A percentile compares a stretch with the other conserved stretches of the same genome.
These are phyloP conservation scores for Tetrapisispora pingtungensis DNA, from an alignment of 805 yeast genomes.

Conservation along the genomic window DNA sequence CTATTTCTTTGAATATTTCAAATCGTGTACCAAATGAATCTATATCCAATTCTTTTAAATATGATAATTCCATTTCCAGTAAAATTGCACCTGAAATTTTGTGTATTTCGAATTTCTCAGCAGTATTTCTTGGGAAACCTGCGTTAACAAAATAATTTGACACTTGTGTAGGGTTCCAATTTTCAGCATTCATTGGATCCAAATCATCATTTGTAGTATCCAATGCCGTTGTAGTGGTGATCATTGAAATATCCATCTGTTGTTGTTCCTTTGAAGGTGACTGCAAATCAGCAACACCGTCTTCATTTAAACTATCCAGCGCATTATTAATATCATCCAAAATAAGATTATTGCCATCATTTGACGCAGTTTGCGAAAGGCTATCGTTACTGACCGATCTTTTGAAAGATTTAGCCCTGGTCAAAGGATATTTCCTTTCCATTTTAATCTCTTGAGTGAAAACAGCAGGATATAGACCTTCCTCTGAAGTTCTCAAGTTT, in stretches of 20 bases:
- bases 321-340: constrained; percentile 67
- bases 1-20: constrained; percentile 82
- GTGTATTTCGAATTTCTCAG: constrained; percentile 73
- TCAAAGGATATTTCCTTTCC: constrained; percentile 32
- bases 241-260: neutral
- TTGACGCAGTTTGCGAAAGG: neutral
- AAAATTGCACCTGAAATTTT: constrained; percentile 80
- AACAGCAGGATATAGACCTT: constrained; percentile 83
- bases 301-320: constrained; percentile 44
- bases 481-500: constrained; percentile 56
- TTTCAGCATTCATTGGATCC: neutral
- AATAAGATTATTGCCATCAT: neutral
- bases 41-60: constrained; percentile 85
- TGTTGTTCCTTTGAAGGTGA: too few relatives aligned
- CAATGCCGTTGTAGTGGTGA: neutral
- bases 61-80: constrained; percentile 73
- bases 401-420: constrained; percentile 48
- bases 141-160: constrained; percentile 57
- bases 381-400: constrained; percentile 15
- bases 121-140: constrained; percentile 61
- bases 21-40: constrained; percentile 90
- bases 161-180: constrained; percentile 83
- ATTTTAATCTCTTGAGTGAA: constrained; percentile 53
- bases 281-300: constrained; percentile 10
- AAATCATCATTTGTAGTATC: neutral